Conservation (phyloP, 164 flowering plant genomes). For the Stephania yunnanensis region DNA sequence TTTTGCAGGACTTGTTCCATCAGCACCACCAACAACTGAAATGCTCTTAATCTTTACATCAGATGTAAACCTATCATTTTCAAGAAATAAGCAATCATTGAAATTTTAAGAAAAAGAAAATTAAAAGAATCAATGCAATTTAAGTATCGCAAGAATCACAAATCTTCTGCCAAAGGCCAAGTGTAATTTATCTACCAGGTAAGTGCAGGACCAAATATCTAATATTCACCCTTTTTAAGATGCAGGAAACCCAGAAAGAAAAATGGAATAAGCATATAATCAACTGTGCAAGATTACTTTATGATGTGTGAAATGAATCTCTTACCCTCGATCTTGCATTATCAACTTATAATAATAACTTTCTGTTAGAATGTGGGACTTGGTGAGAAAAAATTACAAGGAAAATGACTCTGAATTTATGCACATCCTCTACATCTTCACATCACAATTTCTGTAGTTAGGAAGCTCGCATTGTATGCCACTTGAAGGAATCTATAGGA, state of each 20-base stretch:
- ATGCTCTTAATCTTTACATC: conserved; percentile 97
- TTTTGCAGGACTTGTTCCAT: conserved; percentile 91
- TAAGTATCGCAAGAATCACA: neutral
- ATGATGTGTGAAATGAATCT: neutral
- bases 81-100: neutral
- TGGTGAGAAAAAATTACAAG: neutral
- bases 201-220: neutral
- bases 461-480: neutral
- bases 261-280: neutral
- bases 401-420: neutral
- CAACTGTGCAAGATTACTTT: neutral
- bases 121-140: neutral
- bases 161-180: neutral
- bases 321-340: neutral
- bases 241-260: neutral
- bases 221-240: too few species aligned
- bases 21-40: conserved; percentile 88
- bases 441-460: neutral
- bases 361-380: neutral
- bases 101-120: conserved; percentile 2
- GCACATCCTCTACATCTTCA: neutral
- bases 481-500: neutral
- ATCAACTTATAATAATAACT: neutral
- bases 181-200: neutral
- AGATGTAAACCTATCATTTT: conserved; percentile 66